A percentile compares a stretch with the other conserved stretches of the same genome.
phyloP scores from a whole-genome alignment of 2,329 filamentous ascomycete genomes.

The Fusarium buharicum region DNA sequence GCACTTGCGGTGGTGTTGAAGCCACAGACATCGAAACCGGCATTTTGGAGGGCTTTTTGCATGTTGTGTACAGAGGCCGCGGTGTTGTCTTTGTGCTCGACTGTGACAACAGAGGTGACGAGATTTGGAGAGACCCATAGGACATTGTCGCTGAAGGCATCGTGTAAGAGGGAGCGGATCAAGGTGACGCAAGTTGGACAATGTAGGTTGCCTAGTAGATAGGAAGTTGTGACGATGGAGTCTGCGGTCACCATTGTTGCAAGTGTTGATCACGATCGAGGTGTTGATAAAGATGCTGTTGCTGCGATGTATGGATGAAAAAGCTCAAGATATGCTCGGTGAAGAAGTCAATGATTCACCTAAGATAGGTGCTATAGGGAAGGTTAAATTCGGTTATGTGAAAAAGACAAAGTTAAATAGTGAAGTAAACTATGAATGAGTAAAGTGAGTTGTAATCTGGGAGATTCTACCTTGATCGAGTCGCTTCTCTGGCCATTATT shows the following conservation, averaged over 20 bases:
- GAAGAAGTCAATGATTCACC: conserved; percentile 14
- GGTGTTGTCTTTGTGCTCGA: conserved; percentile 61
- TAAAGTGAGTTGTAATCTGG: background rate
- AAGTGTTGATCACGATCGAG: conserved; percentile 5
- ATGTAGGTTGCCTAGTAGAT: conserved; percentile 79
- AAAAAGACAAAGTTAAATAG: background rate
- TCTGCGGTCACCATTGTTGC: conserved; percentile 45
- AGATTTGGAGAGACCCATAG: conserved; percentile 75
- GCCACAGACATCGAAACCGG: conserved; percentile 68
- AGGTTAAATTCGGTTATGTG: background rate
- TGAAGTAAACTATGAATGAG: background rate
- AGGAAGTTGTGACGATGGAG: conserved; percentile 62
- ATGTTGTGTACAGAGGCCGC: conserved; percentile 57
- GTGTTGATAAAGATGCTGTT: background rate
- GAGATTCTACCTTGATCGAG: conserved; percentile 15
- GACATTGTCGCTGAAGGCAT: conserved; percentile 57
- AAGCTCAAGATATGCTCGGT: conserved; percentile 6
- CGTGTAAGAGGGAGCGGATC: conserved; percentile 69
- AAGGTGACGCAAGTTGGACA: conserved; percentile 78
- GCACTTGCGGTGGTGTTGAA: conserved; percentile 54
- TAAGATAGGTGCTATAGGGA: background rate
- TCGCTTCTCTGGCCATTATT: conserved; percentile 27
- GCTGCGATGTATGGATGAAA: conserved; percentile 1
- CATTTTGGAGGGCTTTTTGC: conserved; percentile 61
- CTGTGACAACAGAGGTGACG: conserved; percentile 74